phyloP scores from a whole-genome alignment of 257 asterid genomes.

The Solanum sejunctum region DNA sequence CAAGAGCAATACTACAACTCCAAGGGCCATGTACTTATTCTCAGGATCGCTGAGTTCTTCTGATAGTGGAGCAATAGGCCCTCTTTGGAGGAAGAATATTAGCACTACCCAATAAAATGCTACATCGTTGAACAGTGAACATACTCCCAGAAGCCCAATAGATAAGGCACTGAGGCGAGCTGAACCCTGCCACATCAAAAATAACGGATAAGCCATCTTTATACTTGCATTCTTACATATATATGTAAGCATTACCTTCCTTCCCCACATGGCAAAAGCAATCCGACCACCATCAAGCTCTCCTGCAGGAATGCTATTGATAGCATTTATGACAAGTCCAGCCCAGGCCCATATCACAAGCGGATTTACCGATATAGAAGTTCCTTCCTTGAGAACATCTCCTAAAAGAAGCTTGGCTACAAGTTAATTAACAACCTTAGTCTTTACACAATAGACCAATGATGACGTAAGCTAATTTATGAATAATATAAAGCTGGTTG shows the following conservation, averaged over 20 bases:
- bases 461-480: background rate
- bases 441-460: background rate
- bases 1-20: constrained; percentile 49
- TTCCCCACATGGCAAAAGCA: constrained; percentile 86
- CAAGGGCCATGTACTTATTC: constrained; percentile 40
- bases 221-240: background rate
- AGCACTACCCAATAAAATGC: constrained; percentile 89
- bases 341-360: constrained; percentile 91
- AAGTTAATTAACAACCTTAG: constrained; percentile 4
- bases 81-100: constrained; percentile 92
- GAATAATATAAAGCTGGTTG: background rate
- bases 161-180: constrained; percentile 59
- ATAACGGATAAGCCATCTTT: background rate
- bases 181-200: constrained; percentile 39
- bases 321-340: constrained; percentile 85
- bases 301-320: constrained; percentile 97
- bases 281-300: constrained; percentile 94
- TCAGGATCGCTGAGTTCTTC: constrained; percentile 83
- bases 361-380: constrained; percentile 74
- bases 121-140: constrained; percentile 67
- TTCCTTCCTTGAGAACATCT: constrained; percentile 79
- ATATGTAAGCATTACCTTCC: constrained; percentile 51
- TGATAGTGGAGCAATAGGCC: constrained; percentile 79
- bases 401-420: constrained; percentile 91
- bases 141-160: constrained; percentile 68